Base-by-base conservation (phyloP, 1,284 basidiomycete genomes). In the Fomitiporia mediterranea region DNA sequence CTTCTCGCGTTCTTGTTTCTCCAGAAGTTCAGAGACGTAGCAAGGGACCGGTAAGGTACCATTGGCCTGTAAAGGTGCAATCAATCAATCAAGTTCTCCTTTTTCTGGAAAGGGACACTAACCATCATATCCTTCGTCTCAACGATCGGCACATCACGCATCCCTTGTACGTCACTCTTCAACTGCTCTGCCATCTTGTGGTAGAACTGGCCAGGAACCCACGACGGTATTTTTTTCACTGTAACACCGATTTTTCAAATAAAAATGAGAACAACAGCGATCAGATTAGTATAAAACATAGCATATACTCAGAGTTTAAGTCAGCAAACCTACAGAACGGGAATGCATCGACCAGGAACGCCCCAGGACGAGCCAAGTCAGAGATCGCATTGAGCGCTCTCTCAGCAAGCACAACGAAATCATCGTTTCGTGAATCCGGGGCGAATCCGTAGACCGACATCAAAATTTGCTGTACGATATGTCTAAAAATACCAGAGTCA, bases 201-300 rank as follows among this genome's bases (percentile, higher is more conserved):
- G 42, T 50, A 58, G 25, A 34, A 28, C 4, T 56, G 53, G 5
- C 59, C 59, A 1, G 59, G 59, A 28, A 61, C 44, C 59, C 59
- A 61, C n/a, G 48, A 40, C 19, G 59, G 59, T 15, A 61, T 46
- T 42, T 56, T 30, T 35, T 57, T 56, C 27, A 60, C 56, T 57
- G 21, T 7, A 40, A 34, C 38, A 25, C n/a, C 19, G 1, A 3
- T 40, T 3, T 13, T 2, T 37, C 37, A 35, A 21, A n/a, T n/a
- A n/a, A n/a, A n/a, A n/a, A n/a, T n/a, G n/a, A n/a, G n/a, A n/a
- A n/a, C n/a, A n/a, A n/a, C n/a, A n/a, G n/a, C n/a, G n/a, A n/a
- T n/a, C n/a, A n/a, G n/a, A n/a, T n/a, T n/a, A n/a, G n/a, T n/a
- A n/a, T n/a, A n/a, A n/a, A n/a, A n/a, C n/a, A n/a, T n/a, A n/a